These are phyloP conservation scores for Zanthoxylum bungeanum DNA, from an alignment of 345 rosid genomes.

Conservation along the genomic window DNA sequence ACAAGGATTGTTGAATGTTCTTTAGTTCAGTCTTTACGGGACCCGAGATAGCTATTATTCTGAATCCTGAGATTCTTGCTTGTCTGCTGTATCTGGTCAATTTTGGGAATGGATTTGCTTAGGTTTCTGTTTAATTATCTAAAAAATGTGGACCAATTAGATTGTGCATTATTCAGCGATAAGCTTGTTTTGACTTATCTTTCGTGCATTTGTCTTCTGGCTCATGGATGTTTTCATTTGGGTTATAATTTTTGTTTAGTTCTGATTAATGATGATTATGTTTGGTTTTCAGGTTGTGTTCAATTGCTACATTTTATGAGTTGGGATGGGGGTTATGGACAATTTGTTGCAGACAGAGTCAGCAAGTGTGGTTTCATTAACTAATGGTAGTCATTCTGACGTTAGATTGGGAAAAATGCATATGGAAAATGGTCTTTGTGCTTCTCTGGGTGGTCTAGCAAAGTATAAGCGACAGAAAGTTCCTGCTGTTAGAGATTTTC, in stretches of 20 bases:
- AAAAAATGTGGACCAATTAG: neutral
- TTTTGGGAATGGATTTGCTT: neutral
- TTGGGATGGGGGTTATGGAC: slow-evolving; percentile 40
- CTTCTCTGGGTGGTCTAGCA: slow-evolving; percentile 9
- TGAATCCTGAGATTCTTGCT: neutral
- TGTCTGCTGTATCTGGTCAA: neutral
- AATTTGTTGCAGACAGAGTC: slow-evolving; percentile 31
- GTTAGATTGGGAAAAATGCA: slow-evolving; percentile 21
- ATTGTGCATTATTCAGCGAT: neutral
- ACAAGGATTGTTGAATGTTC: neutral
- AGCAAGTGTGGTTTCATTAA: slow-evolving; percentile 23
- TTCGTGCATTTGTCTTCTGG: neutral
- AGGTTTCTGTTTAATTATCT: neutral
- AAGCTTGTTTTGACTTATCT: neutral
- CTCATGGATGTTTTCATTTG: neutral
- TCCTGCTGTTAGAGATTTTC: slow-evolving; percentile 49
- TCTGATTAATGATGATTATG: slow-evolving; percentile 3
- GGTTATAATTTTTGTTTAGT: neutral
- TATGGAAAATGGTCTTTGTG: slow-evolving; percentile 28
- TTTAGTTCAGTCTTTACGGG: neutral
- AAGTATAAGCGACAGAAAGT: slow-evolving; percentile 43
- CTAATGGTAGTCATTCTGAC: slow-evolving; percentile 27
- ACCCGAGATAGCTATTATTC: neutral
- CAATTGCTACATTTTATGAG: slow-evolving; percentile 16
- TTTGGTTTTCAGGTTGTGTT: slow-evolving; percentile 20